Evolutionary conservation across 352 stramenopile species (phyloP).

Genomic region (Pythium aquatile): DNA sequence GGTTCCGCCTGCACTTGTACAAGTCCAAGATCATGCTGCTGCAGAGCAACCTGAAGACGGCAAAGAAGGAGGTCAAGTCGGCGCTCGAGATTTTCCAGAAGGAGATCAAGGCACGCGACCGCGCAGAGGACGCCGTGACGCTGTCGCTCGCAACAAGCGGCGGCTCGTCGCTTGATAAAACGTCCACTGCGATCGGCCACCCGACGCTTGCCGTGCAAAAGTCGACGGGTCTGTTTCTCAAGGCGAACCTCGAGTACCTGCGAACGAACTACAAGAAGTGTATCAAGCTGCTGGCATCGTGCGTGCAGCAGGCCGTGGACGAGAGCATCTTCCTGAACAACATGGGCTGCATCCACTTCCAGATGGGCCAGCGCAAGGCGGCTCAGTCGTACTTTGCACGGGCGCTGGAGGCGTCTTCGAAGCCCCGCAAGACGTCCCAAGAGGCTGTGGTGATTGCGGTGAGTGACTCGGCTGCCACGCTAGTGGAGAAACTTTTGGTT

Average conservation of each 20-base stretch:
- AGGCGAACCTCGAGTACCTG: constrained; percentile 94
- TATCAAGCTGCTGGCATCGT: constrained; percentile 91
- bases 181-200: constrained; percentile 70
- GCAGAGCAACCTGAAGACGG: constrained; percentile 85
- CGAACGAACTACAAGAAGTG: constrained; percentile 94
- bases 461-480: constrained; percentile 2
- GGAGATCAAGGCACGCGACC: constrained; percentile 73
- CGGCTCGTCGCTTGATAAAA: constrained; percentile 60
- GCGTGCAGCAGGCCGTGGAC: constrained; percentile 78
- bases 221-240: constrained; percentile 88
- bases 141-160: constrained; percentile 22
- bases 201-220: constrained; percentile 84
- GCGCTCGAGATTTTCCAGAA: constrained; percentile 93
- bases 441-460: constrained; percentile 54
- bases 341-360: constrained; percentile 92
- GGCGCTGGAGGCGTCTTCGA: constrained; percentile 66
- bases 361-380: constrained; percentile 87
- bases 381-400: constrained; percentile 91
- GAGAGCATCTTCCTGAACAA: constrained; percentile 89
- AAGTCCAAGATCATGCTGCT: constrained; percentile 90
- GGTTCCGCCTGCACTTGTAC: constrained; percentile 91
- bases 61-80: constrained; percentile 93
- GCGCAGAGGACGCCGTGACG: constrained; percentile 24
- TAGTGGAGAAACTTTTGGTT: neutral
- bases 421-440: constrained; percentile 41